Base-by-base conservation (phyloP, 2,329 filamentous ascomycete species). In the Fusarium miscanthi region DNA sequence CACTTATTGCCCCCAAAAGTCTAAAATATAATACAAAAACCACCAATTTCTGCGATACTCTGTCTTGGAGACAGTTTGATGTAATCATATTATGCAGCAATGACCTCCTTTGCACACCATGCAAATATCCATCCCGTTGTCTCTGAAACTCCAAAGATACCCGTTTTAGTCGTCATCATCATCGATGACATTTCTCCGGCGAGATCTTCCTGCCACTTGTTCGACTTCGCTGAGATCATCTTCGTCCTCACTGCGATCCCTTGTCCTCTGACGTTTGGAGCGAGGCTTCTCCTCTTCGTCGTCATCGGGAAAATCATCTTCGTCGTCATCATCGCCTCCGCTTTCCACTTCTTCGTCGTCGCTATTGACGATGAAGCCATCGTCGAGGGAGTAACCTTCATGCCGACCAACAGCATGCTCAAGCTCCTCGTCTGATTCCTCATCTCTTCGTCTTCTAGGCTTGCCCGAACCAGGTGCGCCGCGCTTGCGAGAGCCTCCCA, bases 351-450 rank as follows among this genome's bases (percentile, higher is more conserved):
- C 89, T 45, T 94, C 93, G 65, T 94, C 92, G 73, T 94, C 93
- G 76, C 91, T 94, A 7, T 86, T 86, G 7, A 92, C 93, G 62
- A 95, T 88, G 79, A 95, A 95, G 63, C 92, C 93, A 77, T 95
- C 93, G 38, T 92, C 92, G 78, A 92, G 87, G 70, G 95, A 93
- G 78, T 95, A 95, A 72, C 94, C 92, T 73, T 95, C 92, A 66
- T 91, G 87, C 58, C 89, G 88, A 37, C 87, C 87, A 49, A 84
- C 85, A 37, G 89, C 88, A 41, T 88, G 87, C 21, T 89, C 89
- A 40, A 91, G 85, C 66, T 93, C 92, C 74, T 94, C 92, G 75
- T 94, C 93, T 13, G 93, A 93, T 76, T 95, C 92, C 68, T 94
- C 93, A 74, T 93, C 92, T 42, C 86, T 85, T 37, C 86, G 85